Evolutionary conservation across 1,139 yeast species (phyloP).

Genomic region (Yamadazyma songkhlaensis): DNA sequence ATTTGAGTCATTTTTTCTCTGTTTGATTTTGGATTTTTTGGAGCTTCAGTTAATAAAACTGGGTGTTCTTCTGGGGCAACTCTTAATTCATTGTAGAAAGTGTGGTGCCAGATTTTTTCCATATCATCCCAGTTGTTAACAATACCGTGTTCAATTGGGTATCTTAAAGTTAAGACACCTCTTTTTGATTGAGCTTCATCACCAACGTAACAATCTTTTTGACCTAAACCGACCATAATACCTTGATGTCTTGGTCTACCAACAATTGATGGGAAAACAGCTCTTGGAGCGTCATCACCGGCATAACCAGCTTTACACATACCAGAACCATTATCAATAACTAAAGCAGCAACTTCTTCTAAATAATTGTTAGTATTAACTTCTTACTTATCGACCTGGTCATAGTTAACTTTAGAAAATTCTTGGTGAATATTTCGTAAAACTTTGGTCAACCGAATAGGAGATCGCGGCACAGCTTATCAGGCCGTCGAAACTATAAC

Average conservation of each 20-base stretch:
- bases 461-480: constrained; percentile 1
- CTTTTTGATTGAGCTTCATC: constrained; percentile 99
- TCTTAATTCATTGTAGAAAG: constrained; percentile 95
- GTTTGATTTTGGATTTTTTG: constrained; percentile 98
- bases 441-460: background rate
- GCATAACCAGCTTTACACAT: constrained; percentile 99
- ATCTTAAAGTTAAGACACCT: constrained; percentile 98
- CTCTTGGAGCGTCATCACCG: constrained; percentile 99
- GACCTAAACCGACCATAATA: constrained; percentile 99
- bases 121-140: constrained; percentile 99
- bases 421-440: too few species aligned
- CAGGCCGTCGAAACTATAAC: background rate
- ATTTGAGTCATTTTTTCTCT: constrained; percentile 99
- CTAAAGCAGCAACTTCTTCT: constrained; percentile 68
- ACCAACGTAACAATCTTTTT: constrained; percentile 99
- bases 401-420: background rate
- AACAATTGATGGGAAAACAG: constrained; percentile 99
- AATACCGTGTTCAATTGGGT: constrained; percentile 99
- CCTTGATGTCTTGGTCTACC: constrained; percentile 99
- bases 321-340: constrained; percentile 99
- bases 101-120: constrained; percentile 99
- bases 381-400: background rate
- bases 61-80: constrained; percentile 99
- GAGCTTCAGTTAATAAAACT: constrained; percentile 96
- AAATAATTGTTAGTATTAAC: constrained; percentile 22